phyloP scores from a whole-genome alignment of 257 asterid species.

The Cruciata laevipes region DNA sequence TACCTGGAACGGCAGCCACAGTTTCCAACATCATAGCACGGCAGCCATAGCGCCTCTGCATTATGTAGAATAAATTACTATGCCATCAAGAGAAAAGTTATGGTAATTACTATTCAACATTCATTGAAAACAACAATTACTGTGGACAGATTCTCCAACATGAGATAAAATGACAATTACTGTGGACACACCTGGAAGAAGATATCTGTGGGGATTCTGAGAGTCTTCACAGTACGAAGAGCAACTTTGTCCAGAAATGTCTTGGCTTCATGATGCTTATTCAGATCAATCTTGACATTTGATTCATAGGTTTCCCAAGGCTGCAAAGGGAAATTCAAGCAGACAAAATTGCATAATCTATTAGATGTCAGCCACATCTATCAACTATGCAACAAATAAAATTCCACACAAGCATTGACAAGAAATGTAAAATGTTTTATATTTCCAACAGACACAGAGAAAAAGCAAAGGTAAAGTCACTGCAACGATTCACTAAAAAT shows the following conservation, averaged over 20 bases:
- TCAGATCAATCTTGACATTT: constrained; percentile 60
- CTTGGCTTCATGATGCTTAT: constrained; percentile 75
- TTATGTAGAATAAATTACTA: constrained; percentile 1
- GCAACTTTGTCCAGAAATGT: constrained; percentile 67
- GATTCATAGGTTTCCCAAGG: constrained; percentile 85
- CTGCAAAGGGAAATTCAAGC: constrained; percentile 32
- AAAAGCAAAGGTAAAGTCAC: not conserved
- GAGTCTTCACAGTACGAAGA: constrained; percentile 66
- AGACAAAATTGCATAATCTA: not conserved
- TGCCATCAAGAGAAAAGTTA: not conserved
- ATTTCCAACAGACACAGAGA: too few species aligned
- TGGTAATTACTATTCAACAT: not conserved
- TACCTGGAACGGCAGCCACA: constrained; percentile 96
- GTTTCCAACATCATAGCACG: constrained; percentile 99
- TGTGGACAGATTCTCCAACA: not conserved
- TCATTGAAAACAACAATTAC: not conserved
- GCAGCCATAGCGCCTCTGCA: constrained; percentile 84
- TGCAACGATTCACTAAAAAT: not conserved
- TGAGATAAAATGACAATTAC: not conserved
- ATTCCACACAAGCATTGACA: not conserved
- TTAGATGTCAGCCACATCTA: not conserved
- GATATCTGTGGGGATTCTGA: constrained; percentile 69
- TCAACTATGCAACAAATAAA: not conserved
- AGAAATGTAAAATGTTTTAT: too few species aligned
- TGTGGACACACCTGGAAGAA: constrained; percentile 51